Conservation (phyloP, 345 rosid species). For the Lepidium africanum region DNA sequence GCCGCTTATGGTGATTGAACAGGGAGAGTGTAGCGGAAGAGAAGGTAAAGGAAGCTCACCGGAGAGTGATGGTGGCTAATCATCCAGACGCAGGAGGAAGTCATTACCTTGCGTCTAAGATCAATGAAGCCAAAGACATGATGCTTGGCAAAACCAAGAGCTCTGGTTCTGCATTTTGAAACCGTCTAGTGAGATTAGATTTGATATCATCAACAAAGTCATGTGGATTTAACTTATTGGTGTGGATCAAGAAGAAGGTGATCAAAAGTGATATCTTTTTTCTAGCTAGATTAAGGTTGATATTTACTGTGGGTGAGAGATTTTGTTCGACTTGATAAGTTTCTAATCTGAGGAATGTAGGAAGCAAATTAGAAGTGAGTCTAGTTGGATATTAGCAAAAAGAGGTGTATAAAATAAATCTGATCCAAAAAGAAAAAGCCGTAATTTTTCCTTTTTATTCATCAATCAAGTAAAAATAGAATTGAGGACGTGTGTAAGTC, state of each 20-base stretch:
- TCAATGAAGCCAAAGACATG: constrained; percentile 57
- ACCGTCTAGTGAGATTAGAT: neutral
- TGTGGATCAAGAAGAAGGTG: neutral
- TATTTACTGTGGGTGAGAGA: neutral
- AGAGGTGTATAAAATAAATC: neutral
- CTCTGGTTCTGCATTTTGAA: constrained; percentile 50
- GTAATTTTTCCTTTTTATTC: too few species aligned
- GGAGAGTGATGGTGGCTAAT: constrained; percentile 84
- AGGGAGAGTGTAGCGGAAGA: constrained; percentile 63
- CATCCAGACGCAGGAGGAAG: constrained; percentile 79
- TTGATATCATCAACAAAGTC: neutral
- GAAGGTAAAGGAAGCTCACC: constrained; percentile 82
- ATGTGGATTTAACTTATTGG: neutral
- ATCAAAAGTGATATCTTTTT: neutral
- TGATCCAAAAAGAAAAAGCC: too few species aligned
- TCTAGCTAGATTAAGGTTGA: neutral
- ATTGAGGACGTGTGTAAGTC: too few species aligned
- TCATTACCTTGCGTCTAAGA: constrained; percentile 61
- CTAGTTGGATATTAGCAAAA: neutral
- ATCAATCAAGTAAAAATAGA: too few species aligned
- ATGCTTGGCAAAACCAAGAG: constrained; percentile 50
- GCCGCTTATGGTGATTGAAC: neutral
- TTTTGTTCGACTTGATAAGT: neutral
- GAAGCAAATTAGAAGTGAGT: neutral
- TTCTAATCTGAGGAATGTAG: neutral